These are phyloP conservation scores for Globisporangium echinulatum DNA, from an alignment of 352 stramenopile genomes.

Conservation along the genomic window DNA sequence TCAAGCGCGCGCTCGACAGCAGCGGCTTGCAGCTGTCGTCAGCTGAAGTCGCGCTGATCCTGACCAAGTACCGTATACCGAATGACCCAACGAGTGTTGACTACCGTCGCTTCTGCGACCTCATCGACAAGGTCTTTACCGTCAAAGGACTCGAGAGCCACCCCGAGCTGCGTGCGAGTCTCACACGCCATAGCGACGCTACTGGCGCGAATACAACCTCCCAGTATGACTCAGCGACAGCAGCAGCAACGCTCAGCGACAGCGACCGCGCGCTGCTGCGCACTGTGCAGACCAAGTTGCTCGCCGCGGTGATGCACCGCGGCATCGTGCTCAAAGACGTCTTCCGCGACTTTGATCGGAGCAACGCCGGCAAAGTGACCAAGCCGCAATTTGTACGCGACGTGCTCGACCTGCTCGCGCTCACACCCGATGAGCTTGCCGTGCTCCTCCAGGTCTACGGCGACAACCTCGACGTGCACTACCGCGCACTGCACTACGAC, in stretches of 20 bases:
- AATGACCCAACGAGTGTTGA: constrained; percentile 62
- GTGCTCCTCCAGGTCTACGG: constrained; percentile 66
- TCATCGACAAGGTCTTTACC: constrained; percentile 83
- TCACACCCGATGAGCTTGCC: constrained; percentile 45
- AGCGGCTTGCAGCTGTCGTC: constrained; percentile 58
- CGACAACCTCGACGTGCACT: constrained; percentile 72
- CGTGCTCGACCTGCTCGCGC: constrained; percentile 52
- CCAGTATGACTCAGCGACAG: constrained; percentile 17
- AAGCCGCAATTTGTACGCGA: constrained; percentile 73
- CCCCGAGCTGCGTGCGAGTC: constrained; percentile 30
- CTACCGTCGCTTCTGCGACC: constrained; percentile 77
- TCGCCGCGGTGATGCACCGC: constrained; percentile 62
- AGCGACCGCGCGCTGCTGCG: constrained; percentile 28
- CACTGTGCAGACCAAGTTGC: constrained; percentile 47
- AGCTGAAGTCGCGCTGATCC: constrained; percentile 43
- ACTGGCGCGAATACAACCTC: constrained; percentile 24
- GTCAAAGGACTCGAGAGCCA: constrained; percentile 70
- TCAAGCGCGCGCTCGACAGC: constrained; percentile 71
- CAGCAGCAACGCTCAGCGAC: not conserved
- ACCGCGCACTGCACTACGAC: constrained; percentile 65
- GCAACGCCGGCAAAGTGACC: constrained; percentile 78
- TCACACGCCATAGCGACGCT: constrained; percentile 21
- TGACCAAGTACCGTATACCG: constrained; percentile 61
- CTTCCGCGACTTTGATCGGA: constrained; percentile 82
- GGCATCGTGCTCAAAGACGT: constrained; percentile 85